Evolutionary conservation across 2,329 filamentous ascomycete genomes (phyloP), one percentile per base, ranked within the genome.

Genomic region (Aurifilum marmelostoma): DNA sequence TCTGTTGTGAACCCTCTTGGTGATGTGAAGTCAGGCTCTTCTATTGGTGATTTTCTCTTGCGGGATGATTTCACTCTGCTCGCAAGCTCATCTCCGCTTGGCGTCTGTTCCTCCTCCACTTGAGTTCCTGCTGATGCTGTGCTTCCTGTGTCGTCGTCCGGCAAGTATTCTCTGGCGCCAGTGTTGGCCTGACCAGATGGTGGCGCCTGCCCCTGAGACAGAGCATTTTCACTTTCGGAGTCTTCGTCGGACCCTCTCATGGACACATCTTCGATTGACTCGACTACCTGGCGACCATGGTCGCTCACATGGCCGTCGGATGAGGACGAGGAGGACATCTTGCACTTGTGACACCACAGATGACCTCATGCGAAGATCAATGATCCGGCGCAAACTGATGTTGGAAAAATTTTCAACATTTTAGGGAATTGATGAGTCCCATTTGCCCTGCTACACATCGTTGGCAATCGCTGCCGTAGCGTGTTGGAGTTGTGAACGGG

Each of bases 1-100:
- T 21, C 56, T 27, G 37, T 12, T 27, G 37, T 8, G 18, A 14
- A 6, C 16, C 39, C 52, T 14, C 63, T 37, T 18, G 60, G 18
- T 18, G 32, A 27, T 29, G 54, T 32, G n/a, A 61, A 52, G 29
- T 64, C 47, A 34, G 34, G 27, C 24, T 37, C 47, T 6, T 65
- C 47, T 12, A 37, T 29, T 47, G 61, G 34, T 43, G 66, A 63
- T 67, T 70, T 66, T 12, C 68, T 63, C 50, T 70, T 67, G 29
- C 61, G 59, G 6, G 67, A 52, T 1, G 4, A 4, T 29, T 43
- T 27, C n/a, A 32, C 3, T 21, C 24, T 43, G 34, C 39, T n/a
- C 3, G 3, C 4, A 24, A 18, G 9, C n/a, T 8, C 32, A n/a
- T 67, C 67, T 12, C 18, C 41, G 24, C 39, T 32, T 11, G 21